These are phyloP conservation scores for Balamuthia mandrillaris DNA, from an alignment of 208 protist species.

Conservation along the genomic window DNA sequence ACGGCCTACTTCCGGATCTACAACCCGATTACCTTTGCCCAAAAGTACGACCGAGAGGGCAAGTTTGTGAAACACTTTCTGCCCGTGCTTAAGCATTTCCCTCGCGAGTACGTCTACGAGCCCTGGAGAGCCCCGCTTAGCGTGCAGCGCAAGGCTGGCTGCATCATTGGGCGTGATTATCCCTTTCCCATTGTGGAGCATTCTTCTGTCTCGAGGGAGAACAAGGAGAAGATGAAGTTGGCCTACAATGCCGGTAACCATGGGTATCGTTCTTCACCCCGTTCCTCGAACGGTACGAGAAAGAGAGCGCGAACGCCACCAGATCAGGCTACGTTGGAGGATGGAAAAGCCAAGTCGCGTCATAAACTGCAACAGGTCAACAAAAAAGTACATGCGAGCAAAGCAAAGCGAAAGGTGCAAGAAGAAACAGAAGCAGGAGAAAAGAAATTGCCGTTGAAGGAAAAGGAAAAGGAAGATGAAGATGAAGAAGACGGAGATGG, in stretches of 20 bases:
- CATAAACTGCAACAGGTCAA: background rate
- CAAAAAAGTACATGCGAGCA: background rate
- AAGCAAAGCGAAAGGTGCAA: background rate
- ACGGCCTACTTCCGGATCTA: slow-evolving; percentile 32
- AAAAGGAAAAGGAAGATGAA: background rate
- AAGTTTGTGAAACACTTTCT: slow-evolving; percentile 20
- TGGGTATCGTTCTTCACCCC: too few species aligned
- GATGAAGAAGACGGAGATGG: background rate
- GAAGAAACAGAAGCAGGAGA: background rate
- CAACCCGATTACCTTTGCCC: slow-evolving; percentile 16
- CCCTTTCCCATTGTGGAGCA: background rate
- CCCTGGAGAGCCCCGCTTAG: slow-evolving; percentile 34
- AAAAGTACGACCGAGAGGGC: slow-evolving; percentile 40
- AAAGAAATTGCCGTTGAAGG: background rate
- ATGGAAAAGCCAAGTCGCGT: background rate
- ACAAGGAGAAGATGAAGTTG: too few species aligned
- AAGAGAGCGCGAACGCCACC: too few species aligned
- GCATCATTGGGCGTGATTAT: slow-evolving; percentile 8
- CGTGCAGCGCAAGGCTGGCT: background rate
- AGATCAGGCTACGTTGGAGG: too few species aligned
- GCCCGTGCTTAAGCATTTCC: slow-evolving; percentile 23
- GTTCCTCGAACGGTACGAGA: too few species aligned
- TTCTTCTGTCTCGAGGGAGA: too few species aligned
- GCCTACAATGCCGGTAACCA: too few species aligned
- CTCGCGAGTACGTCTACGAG: slow-evolving; percentile 38